Evolutionary conservation across 2,329 filamentous ascomycete genomes (phyloP), one percentile per base, ranked within the genome.

Genomic region (Curvularia verruculosa): DNA sequence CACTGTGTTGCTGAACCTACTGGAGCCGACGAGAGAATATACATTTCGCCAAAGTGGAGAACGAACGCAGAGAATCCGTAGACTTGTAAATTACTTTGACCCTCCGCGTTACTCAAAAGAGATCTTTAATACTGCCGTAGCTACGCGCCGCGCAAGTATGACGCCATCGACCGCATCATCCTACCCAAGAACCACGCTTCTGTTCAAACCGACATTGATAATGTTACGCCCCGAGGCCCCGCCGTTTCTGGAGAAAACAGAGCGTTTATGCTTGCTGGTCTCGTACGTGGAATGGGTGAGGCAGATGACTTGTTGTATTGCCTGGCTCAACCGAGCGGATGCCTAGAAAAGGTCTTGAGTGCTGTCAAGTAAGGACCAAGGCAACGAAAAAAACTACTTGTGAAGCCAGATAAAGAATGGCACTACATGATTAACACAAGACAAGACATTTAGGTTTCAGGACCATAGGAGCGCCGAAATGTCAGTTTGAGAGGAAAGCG

Each of bases 51-150:
- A 49, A 8, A 49, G 39, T 49, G 34, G 46, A 49, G 31, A 49
- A 49, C 46, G 46, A 49, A 49, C 34, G 46, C 46, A 23, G 46
- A 39, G 46, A 49, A 28, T 34, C 39, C 34, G 46, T 49, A 39
- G 46, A 49, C 10, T 34, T 49, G 46, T 49, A 49, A 19, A 18
- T 26, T 8, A 18, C n/a, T 31, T 37, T 48, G 29, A 6, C 31
- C 23, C 15, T 28, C 7, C 23, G 15, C 15, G 5, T 19, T 18
- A 28, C 5, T 26, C 9, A 39, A n/a, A 26, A 4, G 15, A 8
- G 21, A 24, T 39, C 29, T 23, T 34, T 49, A 37, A 49, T 37
- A 39, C 15, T 15, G 18, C 21, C 9, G 9, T 31, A 49, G 46
- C 21, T 49, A 39, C 31, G 39, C 39, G 23, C 46, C 46, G 23